A percentile compares a stretch with the other conserved stretches of the same genome.
Evolutionary conservation across 176 grass and related monocot species (phyloP).

Genomic region (Puya raimondii): DNA sequence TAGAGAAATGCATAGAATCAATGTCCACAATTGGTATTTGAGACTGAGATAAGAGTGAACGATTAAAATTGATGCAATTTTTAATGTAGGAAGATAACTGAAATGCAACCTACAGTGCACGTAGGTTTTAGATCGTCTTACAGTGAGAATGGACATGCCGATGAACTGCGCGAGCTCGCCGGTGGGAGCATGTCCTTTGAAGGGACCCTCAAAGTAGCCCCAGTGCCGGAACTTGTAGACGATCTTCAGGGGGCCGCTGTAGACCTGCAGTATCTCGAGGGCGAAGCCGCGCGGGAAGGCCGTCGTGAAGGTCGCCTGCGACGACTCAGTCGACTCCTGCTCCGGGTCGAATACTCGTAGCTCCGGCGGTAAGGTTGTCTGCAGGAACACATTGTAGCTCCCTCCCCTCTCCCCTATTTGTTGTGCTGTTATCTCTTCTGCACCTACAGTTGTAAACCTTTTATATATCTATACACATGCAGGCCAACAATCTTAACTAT

Average conservation of each 20-base stretch:
- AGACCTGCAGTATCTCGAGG: slow-evolving; percentile 56
- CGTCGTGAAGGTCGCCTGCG: slow-evolving; percentile 34
- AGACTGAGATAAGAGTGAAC: no score
- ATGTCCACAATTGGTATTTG: no score
- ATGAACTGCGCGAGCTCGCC: slow-evolving; percentile 36
- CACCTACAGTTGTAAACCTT: slow-evolving; percentile 3
- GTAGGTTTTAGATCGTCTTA: neutral
- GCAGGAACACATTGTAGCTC: slow-evolving; percentile 66
- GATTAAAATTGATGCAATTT: no score
- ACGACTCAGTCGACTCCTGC: slow-evolving; percentile 33
- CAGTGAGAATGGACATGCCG: slow-evolving; percentile 50
- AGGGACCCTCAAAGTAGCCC: slow-evolving; percentile 73
- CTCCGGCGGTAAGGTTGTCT: slow-evolving; percentile 40
- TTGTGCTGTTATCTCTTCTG: slow-evolving; percentile 10
- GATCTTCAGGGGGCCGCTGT: slow-evolving; percentile 44
- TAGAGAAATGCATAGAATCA: no score
- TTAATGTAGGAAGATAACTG: no score
- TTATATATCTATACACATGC: no score
- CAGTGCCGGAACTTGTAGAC: slow-evolving; percentile 73
- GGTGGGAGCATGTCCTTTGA: slow-evolving; percentile 47
- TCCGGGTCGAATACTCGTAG: slow-evolving; percentile 52
- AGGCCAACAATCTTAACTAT: no score
- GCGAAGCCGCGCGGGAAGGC: slow-evolving; percentile 58
- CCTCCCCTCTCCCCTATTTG: slow-evolving; percentile 32
- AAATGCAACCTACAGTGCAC: neutral